Evolutionary conservation across 1,284 basidiomycete species (phyloP).

Genomic region (Testicularia cyperi): DNA sequence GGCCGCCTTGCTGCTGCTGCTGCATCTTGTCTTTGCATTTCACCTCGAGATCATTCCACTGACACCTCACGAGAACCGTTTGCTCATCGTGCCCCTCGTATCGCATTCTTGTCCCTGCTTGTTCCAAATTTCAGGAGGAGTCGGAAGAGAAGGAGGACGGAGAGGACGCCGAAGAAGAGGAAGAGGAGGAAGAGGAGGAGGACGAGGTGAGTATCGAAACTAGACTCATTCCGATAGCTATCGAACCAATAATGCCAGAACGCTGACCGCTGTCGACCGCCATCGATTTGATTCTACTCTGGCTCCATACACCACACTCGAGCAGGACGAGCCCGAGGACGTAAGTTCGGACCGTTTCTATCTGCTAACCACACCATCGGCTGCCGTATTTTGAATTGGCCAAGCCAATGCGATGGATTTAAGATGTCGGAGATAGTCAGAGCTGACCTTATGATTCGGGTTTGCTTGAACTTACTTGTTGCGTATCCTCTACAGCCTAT

Average conservation of each 20-base stretch:
- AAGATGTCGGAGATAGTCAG: no score
- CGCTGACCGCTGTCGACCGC: no score
- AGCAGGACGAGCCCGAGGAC: slow-evolving; percentile 54
- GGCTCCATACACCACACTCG: background rate
- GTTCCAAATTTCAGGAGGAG: background rate
- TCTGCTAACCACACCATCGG: background rate
- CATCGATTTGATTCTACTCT: background rate
- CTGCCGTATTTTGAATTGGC: background rate
- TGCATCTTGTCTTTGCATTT: no score
- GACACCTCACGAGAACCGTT: no score
- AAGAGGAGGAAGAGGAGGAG: background rate
- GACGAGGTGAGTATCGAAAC: slow-evolving; percentile 4
- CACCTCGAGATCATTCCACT: no score
- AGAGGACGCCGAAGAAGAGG: slow-evolving; percentile 9
- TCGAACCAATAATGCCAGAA: no score
- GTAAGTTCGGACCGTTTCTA: slow-evolving; percentile 32
- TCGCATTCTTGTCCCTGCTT: background rate
- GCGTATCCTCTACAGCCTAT: slow-evolving; percentile 13
- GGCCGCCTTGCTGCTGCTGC: no score
- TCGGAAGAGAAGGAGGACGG: slow-evolving; percentile 7
- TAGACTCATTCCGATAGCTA: no score
- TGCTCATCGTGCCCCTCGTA: no score
- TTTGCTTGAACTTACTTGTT: background rate
- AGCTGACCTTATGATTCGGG: no score
- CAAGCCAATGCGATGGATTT: no score